Conservation (phyloP, 2,329 filamentous ascomycete genomes). For the Cladosporium colombiae region DNA sequence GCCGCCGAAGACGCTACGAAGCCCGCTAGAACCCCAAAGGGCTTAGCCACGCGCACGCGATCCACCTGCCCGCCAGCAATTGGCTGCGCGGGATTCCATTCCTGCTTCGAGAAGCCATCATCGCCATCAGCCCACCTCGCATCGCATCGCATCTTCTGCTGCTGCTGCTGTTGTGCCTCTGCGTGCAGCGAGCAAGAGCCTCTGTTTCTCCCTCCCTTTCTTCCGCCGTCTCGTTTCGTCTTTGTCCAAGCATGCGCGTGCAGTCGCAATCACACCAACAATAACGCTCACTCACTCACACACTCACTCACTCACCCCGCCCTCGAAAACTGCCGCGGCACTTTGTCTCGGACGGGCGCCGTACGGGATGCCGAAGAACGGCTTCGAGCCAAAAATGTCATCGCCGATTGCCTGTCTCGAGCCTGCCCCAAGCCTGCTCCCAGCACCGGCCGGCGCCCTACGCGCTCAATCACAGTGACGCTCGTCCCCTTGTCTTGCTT, state of each 20-base stretch:
- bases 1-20: constrained; percentile 7
- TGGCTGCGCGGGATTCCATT: constrained; percentile 4
- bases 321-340: background rate
- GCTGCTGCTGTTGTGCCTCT: background rate
- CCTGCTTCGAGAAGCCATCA: constrained; percentile 10
- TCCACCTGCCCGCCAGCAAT: background rate
- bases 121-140: constrained; percentile 8
- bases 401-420: constrained; percentile 10
- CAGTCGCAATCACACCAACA: too few relatives aligned
- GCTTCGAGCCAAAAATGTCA: constrained; percentile 1
- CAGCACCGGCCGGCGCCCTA: constrained; percentile 7
- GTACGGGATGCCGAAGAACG: constrained; percentile 16
- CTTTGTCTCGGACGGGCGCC: constrained; percentile 13
- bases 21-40: background rate
- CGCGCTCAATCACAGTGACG: constrained; percentile 15
- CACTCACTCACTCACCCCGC: background rate
- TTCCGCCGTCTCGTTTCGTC: background rate
- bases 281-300: too few relatives aligned
- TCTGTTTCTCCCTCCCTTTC: constrained; percentile 3
- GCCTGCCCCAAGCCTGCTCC: background rate
- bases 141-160: too few relatives aligned
- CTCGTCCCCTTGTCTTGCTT: constrained; percentile 4
- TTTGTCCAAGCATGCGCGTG: too few relatives aligned
- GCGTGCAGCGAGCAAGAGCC: constrained; percentile 1
- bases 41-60: background rate